These are phyloP conservation scores for Chamaecrista fasciculata DNA, from an alignment of 306 rosid species.

Conservation along the genomic window DNA sequence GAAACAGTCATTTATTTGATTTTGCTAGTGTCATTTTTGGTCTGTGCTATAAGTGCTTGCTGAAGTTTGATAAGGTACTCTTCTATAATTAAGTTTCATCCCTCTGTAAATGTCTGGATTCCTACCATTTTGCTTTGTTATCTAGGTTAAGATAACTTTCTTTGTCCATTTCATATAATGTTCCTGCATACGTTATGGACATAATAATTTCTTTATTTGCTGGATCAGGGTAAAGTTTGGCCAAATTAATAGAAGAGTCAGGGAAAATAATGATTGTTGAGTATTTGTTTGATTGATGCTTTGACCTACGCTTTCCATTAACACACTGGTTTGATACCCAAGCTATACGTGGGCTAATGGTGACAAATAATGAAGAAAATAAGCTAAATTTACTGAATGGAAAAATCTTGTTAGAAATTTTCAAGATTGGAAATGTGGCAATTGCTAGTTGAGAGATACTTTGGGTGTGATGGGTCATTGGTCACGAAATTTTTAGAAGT, in stretches of 20 bases:
- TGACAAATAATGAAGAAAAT: background rate
- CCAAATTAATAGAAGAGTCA: background rate
- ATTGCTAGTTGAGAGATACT: background rate
- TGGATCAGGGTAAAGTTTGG: background rate
- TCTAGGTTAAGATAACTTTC: constrained; percentile 12
- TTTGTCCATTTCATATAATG: constrained; percentile 4
- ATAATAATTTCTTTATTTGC: background rate
- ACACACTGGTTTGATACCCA: background rate
- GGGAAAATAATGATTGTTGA: background rate
- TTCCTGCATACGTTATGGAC: constrained; percentile 17
- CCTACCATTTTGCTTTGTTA: constrained; percentile 6
- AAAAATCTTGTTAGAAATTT: background rate
- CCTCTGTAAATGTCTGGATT: constrained; percentile 39
- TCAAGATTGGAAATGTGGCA: background rate
- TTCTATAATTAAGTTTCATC: constrained; percentile 32
- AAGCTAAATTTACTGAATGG: background rate
- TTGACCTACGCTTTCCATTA: background rate
- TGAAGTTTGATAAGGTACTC: constrained; percentile 16
- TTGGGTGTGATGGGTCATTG: background rate
- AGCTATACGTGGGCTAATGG: background rate
- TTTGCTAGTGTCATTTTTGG: constrained; percentile 25
- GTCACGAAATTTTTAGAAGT: background rate
- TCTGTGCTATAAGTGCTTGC: constrained; percentile 21
- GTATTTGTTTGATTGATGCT: constrained; percentile 8
- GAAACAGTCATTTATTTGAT: constrained; percentile 26